phyloP scores from a whole-genome alignment of 1,139 yeast genomes.

The Zygosaccharomyces sapae region DNA sequence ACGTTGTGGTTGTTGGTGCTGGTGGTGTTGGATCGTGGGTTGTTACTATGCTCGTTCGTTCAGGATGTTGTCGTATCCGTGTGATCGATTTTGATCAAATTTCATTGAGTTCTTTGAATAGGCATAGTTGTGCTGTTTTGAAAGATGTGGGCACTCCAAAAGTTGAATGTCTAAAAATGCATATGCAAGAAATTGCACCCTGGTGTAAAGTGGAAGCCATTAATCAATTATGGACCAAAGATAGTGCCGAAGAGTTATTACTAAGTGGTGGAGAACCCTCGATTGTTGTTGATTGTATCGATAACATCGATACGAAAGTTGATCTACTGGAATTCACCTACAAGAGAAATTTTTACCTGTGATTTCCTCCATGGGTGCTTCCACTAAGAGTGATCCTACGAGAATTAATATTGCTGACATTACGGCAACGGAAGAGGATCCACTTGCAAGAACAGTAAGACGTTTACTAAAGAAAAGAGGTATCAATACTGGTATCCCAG shows the following conservation, averaged over 20 bases:
- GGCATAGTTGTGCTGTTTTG: constrained; percentile 89
- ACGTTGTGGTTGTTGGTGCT: constrained; percentile 88
- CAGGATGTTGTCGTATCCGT: constrained; percentile 76
- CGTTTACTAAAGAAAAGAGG: constrained; percentile 78
- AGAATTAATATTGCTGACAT: constrained; percentile 76
- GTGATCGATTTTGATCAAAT: constrained; percentile 95
- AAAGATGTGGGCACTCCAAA: constrained; percentile 88
- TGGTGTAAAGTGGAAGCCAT: constrained; percentile 81
- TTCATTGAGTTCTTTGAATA: constrained; percentile 79
- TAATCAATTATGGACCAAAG: constrained; percentile 71
- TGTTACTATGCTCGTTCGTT: constrained; percentile 83
- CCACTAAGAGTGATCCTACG: constrained; percentile 84
- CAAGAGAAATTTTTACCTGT: constrained; percentile 52
- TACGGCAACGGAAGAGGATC: constrained; percentile 83
- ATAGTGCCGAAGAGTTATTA: constrained; percentile 57
- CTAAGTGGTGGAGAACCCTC: constrained; percentile 56
- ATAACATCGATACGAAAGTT: constrained; percentile 90
- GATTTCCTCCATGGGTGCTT: constrained; percentile 93
- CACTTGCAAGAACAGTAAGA: constrained; percentile 83
- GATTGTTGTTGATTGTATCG: constrained; percentile 89
- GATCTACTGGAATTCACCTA: constrained; percentile 76
- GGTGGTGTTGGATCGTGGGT: constrained; percentile 99
- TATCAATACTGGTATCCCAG: constrained; percentile 70
- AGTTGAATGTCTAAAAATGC: constrained; percentile 69
- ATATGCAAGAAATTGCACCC: constrained; percentile 71